Evolutionary conservation across 2,329 filamentous ascomycete genomes (phyloP), one percentile per base, ranked within the genome.

Genomic region (Penicillium sp.): DNA sequence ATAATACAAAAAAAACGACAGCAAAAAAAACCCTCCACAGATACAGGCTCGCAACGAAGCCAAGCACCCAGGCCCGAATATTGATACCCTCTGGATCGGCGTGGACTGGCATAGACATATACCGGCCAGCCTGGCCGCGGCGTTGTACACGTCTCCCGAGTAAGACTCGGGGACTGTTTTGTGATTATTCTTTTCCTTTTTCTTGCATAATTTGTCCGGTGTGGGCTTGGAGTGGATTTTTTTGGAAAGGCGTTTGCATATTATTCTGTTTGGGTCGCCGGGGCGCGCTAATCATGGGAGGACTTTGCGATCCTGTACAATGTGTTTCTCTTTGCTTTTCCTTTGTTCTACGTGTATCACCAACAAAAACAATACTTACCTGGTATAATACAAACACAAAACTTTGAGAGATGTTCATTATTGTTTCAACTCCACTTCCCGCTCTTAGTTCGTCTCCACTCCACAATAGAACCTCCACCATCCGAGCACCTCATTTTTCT

Each of bases 181-280:
- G 58, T 63, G 55, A 55, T 57, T 58, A 59, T 54, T 54, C 55
- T 54, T 55, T 60, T 50, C 55, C 60, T 66, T 46, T 63, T 19
- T 19, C 19, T 19, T 67, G 65, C 65, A 67, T 67, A 67, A 65
- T 67, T 65, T 66, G 62, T 59, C 39, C 55, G 62, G 61, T 59
- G 57, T 51, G 51, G 60, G 59, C 60, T 65, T 65, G 66, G 68
- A 63, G 65, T 58, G 66, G 60, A 49, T 61, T 59, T 64, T 58
- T 70, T 19, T 19, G 19, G 69, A 67, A 61, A 43, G 64, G 65
- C 57, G 62, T 63, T 67, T 68, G 63, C 65, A 68, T 64, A 65
- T 66, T 63, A 42, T 60, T 59, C 50, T 58, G 58, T 59, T 66
- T 29, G 31, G 54, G 61, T 62, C 62, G 59, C 55, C 54, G 49